Evolutionary conservation across 1,284 basidiomycete genomes (phyloP).

Genomic region (Athelia sp.): DNA sequence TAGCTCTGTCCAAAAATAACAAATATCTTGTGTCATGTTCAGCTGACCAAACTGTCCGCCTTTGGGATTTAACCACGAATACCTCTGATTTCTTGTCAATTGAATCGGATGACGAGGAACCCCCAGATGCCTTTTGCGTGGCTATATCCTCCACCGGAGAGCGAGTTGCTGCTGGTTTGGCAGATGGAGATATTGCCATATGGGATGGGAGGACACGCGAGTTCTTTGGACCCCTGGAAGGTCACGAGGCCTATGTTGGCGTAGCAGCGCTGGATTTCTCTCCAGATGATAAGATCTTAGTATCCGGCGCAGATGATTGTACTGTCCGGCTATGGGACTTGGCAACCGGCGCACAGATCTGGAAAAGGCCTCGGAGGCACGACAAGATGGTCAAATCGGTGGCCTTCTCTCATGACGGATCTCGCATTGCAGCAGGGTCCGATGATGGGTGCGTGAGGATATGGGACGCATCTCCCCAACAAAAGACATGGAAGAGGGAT

Average conservation of each 20-base stretch:
- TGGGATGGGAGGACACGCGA: background rate
- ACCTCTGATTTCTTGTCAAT: background rate
- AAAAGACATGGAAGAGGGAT: no score
- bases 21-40: slow-evolving; percentile 1
- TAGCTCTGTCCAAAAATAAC: slow-evolving; percentile 2
- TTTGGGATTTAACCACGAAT: slow-evolving; percentile 1
- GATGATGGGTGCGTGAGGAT: no score
- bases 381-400: no score
- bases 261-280: background rate
- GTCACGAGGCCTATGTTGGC: background rate
- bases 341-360: no score
- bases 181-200: background rate
- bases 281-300: background rate
- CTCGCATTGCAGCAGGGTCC: no score
- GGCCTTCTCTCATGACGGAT: no score
- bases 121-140: no score
- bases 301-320: background rate
- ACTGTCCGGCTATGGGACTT: background rate
- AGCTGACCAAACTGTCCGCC: background rate
- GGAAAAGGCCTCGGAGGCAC: no score
- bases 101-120: background rate
- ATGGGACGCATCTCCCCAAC: no score
- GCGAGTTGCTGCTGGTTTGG: background rate
- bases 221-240: background rate
- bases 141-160: no score